A percentile compares a stretch with the other conserved stretches of the same genome.
Conservation (phyloP, 768 basidiomycete species). For the Mycena belliarum region DNA sequence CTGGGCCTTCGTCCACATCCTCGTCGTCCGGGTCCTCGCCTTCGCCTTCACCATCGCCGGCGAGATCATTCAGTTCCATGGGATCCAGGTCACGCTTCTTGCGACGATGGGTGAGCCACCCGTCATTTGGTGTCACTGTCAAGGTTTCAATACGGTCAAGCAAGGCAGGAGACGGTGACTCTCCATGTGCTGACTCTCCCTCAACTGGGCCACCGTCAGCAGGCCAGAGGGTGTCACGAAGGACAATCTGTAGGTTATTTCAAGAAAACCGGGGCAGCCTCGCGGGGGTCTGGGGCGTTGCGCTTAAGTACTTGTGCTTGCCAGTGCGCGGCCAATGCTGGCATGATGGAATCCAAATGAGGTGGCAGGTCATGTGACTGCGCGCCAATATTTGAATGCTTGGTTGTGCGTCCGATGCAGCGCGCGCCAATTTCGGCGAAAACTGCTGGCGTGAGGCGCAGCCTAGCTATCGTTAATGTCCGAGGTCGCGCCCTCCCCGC, state of each 20-base stretch:
- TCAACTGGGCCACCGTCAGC: not conserved
- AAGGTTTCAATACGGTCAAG: not conserved
- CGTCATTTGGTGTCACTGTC: not conserved
- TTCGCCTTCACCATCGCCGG: not conserved
- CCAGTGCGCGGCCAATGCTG: no score
- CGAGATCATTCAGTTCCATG: not conserved
- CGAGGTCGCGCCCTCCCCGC: no score
- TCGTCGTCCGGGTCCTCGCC: not conserved
- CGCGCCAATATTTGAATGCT: no score
- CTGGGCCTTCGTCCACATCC: not conserved
- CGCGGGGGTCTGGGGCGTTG: no score
- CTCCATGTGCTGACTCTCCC: not conserved
- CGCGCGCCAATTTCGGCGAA: no score
- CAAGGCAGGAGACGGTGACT: not conserved
- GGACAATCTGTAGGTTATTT: not conserved
- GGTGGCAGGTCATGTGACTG: no score
- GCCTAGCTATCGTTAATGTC: no score
- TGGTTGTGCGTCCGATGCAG: no score
- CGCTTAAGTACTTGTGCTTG: no score
- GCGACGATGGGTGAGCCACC: not conserved
- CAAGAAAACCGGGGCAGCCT: slow-evolving; percentile 2
- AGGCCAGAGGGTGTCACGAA: slow-evolving; percentile 1
- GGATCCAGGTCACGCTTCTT: not conserved
- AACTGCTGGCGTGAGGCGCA: no score
- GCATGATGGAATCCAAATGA: no score